Evolutionary conservation across 192 early-diverging fungal species (phyloP), one percentile per base, ranked within the genome.

Genomic region (Backusella parvicylindrica): DNA sequence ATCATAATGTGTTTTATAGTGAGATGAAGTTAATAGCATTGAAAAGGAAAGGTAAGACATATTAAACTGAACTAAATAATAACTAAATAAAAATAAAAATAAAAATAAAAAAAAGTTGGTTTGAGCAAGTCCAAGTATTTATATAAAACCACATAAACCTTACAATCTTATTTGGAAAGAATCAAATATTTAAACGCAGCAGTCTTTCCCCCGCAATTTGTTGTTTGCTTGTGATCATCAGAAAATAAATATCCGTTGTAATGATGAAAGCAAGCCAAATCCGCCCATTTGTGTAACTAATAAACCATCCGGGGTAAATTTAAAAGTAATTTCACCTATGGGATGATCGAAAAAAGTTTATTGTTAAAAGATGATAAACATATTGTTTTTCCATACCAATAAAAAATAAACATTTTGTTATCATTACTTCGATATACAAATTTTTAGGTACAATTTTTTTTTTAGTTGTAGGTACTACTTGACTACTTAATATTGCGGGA

Each of bases 11-110:
- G 11, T 33, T 36, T 33, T 37, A 68, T 68, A 68, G 23, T 36
- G n/a, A n/a, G 66, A 33, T n/a, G 66, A 68, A 12, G 33, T 38
- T 13, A 68, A 68, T 37, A 68, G 18, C 32, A 68, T 9, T 38
- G 66, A 68, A 68, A 68, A 36, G 9, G 66, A 38, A 23, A 68
- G n/a, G 21, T 68, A 68, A 9, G 66, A 12, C 66, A 68, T 68
- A 38, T 23, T 36, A 35, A 35, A n/a, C 33, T n/a, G n/a, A 15
- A 68, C n/a, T 36, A 23, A 37, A 36, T 38, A 15, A 36, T 67
- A 11, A 37, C 31, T 36, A 38, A 68, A n/a, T n/a, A 68, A 37
- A 7, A 68, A 35, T 37, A 68, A 68, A 68, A 23, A 11, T 23
- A 67, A 68, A 32, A 67, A 67, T 18, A 66, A 36, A 36, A 68